Evolutionary conservation across 2,329 filamentous ascomycete species (phyloP).

Genomic region (Pseudocercospora vitis): DNA sequence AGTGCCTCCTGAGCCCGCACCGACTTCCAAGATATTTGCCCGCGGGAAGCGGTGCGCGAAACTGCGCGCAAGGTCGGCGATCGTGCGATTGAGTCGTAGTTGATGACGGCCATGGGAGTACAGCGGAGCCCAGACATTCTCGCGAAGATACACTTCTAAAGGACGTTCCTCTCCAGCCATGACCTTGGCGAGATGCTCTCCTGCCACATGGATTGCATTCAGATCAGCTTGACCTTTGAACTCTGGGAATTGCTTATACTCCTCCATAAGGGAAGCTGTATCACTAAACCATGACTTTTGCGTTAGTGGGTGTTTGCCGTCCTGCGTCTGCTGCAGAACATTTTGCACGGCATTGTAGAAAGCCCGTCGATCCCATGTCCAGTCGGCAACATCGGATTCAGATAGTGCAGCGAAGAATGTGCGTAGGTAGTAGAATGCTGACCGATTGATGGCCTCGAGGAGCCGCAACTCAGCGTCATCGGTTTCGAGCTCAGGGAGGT

Average conservation of each 20-base stretch:
- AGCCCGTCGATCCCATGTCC: conserved; percentile 23
- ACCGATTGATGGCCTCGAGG: conserved; percentile 23
- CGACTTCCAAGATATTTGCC: conserved; percentile 48
- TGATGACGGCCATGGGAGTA: conserved; percentile 40
- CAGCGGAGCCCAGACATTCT: conserved; percentile 22
- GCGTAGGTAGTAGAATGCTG: conserved; percentile 21
- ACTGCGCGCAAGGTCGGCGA: conserved; percentile 15
- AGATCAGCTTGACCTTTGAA: conserved; percentile 22
- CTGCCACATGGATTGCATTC: conserved; percentile 26
- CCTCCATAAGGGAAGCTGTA: conserved; percentile 17
- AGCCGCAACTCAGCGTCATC: conserved; percentile 16
- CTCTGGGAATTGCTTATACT: conserved; percentile 16
- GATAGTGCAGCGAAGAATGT: conserved; percentile 17
- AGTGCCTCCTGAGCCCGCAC: conserved; percentile 48
- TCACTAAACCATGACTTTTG: conserved; percentile 19
- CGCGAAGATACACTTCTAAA: conserved; percentile 21
- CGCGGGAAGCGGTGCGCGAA: conserved; percentile 45
- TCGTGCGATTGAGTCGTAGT: conserved; percentile 41
- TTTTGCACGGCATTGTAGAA: conserved; percentile 18
- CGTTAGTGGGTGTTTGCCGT: conserved; percentile 18
- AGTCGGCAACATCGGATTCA: conserved; percentile 17
- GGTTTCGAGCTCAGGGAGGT: conserved; percentile 15
- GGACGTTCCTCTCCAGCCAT: conserved; percentile 35
- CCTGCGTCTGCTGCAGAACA: conserved; percentile 14
- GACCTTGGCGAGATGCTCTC: conserved; percentile 39